Evolutionary conservation across 192 early-diverging fungal genomes (phyloP), one percentile per base, ranked within the genome.

Genomic region (Coemansia sp.): DNA sequence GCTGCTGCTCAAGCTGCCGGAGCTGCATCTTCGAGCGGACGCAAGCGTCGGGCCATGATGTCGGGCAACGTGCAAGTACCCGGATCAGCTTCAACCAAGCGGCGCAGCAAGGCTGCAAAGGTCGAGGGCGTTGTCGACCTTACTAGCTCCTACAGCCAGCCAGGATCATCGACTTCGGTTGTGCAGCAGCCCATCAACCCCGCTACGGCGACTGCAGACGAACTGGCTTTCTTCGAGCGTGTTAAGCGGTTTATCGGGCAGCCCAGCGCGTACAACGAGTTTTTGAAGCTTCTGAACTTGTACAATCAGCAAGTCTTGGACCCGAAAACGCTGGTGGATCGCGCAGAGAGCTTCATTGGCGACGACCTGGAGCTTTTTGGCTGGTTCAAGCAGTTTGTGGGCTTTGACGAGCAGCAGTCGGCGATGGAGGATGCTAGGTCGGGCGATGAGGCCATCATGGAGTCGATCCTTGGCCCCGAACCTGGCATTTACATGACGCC

Each of bases 251-350:
- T 89, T 69, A 94, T 99, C 62, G 88, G 88, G 3, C 92, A 94
- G 84, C 95, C 94, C 58, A 78, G 85, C 15, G 90, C 91, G 0
- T 99, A 97, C 75, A 92, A 92, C 78, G 96, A 99, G 75, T 99
- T 99, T 77, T 85, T 99, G 51, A 98, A 98, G 76, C 81, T 98
- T 2, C 82, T 99, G 22, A 97, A 98, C 61, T 76, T 98, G 22
- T 99, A 93, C 78, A 95, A 89, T 65, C 93, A 98, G 70, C 93
- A 97, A 77, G 91, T 98, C 38, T 86, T 99, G 62, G 93, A 95
- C 63, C 81, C 90, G 29, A 89, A 91, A 63, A 82, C 87, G 10
- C 82, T 99, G 19, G 88, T 97, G 2, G 93, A 98, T 60, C 87
- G 91, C 13, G 92, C 94, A 4, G 88, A 90, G 68, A 89, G 89